Conservation (phyloP, 2,329 filamentous ascomycete genomes). For the Aspergillus nomiae region DNA sequence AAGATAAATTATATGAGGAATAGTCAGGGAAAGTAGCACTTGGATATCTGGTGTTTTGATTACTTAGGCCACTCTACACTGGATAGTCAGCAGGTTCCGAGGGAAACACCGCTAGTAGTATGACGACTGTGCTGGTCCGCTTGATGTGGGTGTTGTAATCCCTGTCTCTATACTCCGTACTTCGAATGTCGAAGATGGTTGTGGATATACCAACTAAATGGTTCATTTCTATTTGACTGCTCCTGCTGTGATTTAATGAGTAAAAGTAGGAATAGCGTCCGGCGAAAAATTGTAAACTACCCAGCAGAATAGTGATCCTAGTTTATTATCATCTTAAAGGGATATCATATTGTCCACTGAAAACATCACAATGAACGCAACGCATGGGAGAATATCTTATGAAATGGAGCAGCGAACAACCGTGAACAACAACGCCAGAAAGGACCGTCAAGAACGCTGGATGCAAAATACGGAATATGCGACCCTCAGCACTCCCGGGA, state of each 20-base stretch:
- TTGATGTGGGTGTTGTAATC: too few relatives aligned
- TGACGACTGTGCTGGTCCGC: too few relatives aligned
- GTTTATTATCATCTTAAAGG: neutral
- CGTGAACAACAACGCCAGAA: slow-evolving; percentile 1
- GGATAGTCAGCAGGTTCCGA: neutral
- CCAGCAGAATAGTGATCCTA: neutral
- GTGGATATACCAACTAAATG: neutral
- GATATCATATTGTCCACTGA: neutral
- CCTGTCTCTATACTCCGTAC: neutral
- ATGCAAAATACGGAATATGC: neutral
- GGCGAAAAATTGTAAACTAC: neutral
- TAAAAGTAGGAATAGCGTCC: too few relatives aligned
- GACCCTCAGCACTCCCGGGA: neutral
- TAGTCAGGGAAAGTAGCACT: neutral
- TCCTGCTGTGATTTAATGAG: neutral
- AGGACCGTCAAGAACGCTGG: slow-evolving; percentile 1
- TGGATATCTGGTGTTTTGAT: neutral
- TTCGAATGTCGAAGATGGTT: neutral
- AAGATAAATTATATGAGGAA: neutral
- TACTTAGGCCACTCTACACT: neutral
- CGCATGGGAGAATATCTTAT: neutral
- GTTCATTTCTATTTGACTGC: neutral
- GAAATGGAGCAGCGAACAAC: neutral
- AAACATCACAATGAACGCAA: neutral
- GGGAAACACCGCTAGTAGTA: too few relatives aligned